Evolutionary conservation across 768 basidiomycete genomes (phyloP).

Genomic region (Pulveroboletus sp.): DNA sequence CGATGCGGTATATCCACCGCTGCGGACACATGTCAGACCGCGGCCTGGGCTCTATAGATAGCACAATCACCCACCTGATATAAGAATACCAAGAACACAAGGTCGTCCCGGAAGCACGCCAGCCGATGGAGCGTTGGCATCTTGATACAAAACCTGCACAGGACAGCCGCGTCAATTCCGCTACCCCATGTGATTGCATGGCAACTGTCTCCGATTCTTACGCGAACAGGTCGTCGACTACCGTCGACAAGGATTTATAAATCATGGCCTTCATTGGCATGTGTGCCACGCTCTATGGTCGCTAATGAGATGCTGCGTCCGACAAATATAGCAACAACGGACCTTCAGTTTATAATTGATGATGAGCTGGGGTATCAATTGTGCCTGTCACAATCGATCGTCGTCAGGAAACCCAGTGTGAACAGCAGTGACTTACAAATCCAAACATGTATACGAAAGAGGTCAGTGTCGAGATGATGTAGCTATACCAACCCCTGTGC

Average conservation of each 20-base stretch:
- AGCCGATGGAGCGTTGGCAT: conserved; percentile 95
- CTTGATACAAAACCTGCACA: conserved; percentile 82
- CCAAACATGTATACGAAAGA: conserved; percentile 97
- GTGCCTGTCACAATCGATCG: conserved; percentile 51
- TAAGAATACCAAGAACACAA: conserved; percentile 88
- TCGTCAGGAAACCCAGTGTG: conserved; percentile 10
- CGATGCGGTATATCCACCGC: conserved; percentile 97
- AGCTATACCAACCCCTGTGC: conserved; percentile 95
- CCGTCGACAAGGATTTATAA: conserved; percentile 88
- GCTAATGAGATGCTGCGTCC: conserved; percentile 4
- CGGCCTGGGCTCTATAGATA: conserved; percentile 5
- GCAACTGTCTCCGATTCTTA: conserved; percentile 38
- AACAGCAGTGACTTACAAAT: conserved; percentile 64
- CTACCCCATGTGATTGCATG: conserved; percentile 10
- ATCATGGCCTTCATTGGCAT: conserved; percentile 99
- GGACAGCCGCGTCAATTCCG: conserved; percentile 12
- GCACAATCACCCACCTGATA: conserved; percentile 67
- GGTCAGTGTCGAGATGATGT: conserved; percentile 88
- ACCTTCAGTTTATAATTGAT: conserved; percentile 98
- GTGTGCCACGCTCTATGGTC: conserved; percentile 82
- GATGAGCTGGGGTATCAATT: conserved; percentile 84
- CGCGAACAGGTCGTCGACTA: conserved; percentile 92
- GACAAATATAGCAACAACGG: conserved; percentile 21
- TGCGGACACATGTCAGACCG: conserved; percentile 32
- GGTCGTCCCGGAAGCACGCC: conserved; percentile 86